Evolutionary conservation across 139 green algal genomes (phyloP).

Genomic region (Nannochloris sp.): DNA sequence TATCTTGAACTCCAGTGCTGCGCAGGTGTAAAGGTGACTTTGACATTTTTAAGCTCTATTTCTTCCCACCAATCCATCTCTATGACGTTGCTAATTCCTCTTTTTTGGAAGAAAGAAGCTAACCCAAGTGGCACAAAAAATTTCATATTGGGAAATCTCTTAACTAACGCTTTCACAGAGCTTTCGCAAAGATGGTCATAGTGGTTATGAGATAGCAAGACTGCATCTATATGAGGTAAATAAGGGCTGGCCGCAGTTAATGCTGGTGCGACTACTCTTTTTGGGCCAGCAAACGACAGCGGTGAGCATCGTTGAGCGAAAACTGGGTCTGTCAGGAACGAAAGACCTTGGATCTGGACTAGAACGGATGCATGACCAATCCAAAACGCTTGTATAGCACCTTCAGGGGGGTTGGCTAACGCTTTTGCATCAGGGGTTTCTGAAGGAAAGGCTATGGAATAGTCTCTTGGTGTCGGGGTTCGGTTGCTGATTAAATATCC

Average conservation of each 20-base stretch:
- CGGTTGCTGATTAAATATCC: constrained; percentile 12
- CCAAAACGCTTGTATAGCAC: constrained; percentile 46
- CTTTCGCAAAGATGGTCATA: constrained; percentile 58
- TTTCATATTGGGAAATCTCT: constrained; percentile 24
- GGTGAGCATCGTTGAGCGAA: constrained; percentile 49
- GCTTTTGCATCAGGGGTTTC: constrained; percentile 4
- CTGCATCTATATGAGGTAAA: constrained; percentile 55
- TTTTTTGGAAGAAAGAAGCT: constrained; percentile 42
- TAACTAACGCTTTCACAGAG: constrained; percentile 40
- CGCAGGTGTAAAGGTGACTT: constrained; percentile 30
- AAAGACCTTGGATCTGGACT: constrained; percentile 55
- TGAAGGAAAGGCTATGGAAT: constrained; percentile 13
- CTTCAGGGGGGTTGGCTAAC: constrained; percentile 1
- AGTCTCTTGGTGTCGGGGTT: constrained; percentile 8
- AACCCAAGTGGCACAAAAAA: constrained; percentile 66
- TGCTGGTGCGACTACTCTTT: constrained; percentile 32
- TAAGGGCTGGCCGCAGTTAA: constrained; percentile 17
- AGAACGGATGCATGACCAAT: constrained; percentile 62
- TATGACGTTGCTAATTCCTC: constrained; percentile 42
- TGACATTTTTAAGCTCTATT: constrained; percentile 16
- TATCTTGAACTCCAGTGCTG: constrained; percentile 58
- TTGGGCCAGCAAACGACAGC: constrained; percentile 31
- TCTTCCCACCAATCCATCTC: constrained; percentile 79
- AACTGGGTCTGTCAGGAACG: constrained; percentile 69
- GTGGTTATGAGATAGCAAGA: constrained; percentile 64